Conservation (phyloP, 2,329 filamentous ascomycete genomes). For the Penicillium sp. region DNA sequence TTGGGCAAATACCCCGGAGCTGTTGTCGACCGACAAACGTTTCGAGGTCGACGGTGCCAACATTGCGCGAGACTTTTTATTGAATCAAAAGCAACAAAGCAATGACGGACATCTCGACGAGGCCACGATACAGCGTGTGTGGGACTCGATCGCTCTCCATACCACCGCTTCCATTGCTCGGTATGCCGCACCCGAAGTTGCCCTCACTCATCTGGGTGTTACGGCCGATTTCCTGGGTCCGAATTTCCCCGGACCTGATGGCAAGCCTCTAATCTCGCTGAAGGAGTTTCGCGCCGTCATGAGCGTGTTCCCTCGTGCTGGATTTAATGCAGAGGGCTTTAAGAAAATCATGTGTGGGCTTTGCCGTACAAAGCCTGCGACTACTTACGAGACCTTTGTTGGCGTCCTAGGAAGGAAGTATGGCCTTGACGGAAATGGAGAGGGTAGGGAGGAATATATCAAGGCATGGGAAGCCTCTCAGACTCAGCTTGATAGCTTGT, state of each 20-base stretch:
- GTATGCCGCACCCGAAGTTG: background rate
- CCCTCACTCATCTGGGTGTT: background rate
- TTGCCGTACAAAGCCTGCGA: background rate
- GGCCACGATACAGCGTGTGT: background rate
- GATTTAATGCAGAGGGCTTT: background rate
- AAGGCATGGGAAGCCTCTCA: background rate
- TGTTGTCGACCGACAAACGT: background rate
- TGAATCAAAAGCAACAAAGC: background rate
- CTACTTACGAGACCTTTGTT: background rate
- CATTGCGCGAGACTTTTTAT: background rate
- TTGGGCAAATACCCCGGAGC: background rate
- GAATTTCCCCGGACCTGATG: background rate
- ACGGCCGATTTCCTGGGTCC: background rate
- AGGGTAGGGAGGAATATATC: background rate
- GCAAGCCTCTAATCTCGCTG: background rate
- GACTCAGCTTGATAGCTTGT: background rate
- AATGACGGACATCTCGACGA: background rate
- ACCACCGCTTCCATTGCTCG: background rate
- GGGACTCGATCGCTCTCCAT: background rate
- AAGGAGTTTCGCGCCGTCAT: background rate
- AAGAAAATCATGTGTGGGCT: background rate
- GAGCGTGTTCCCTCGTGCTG: background rate
- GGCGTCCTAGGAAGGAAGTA: background rate
- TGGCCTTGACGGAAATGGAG: background rate
- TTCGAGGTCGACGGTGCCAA: background rate